Evolutionary conservation across 345 rosid genomes (phyloP), one percentile per base, ranked within the genome.

Genomic region (Citrus inodora): DNA sequence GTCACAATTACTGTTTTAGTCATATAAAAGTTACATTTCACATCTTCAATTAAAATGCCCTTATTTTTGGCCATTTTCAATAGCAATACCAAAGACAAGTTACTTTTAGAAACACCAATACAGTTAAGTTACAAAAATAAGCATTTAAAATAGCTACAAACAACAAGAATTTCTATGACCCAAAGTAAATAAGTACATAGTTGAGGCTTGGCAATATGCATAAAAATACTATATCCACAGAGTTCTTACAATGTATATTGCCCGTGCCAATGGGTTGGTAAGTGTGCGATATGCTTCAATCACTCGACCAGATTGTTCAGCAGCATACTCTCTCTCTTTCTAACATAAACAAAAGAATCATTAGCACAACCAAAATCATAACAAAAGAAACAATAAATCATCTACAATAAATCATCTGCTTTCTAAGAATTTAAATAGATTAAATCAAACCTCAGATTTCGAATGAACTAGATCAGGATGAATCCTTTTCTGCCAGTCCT

Each of bases 391-490:
- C 9, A 58, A 51, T 64, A 1, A n/a, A n/a, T 32, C 40, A 6
- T 25, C 53, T 1, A 67, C 9, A 58, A 51, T 64, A 1, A n/a
- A n/a, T 32, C 40, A 6, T 25, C 53, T 1, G 24, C 55, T 59
- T 65, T 0, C 22, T 16, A 40, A 19, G 24, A 28, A 30, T 32
- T 28, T 30, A 7, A 70, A 4, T 16, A 19, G n/a, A 37, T 33
- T 42, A 19, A 25, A 66, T 64, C 73, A 81, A 25, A 96, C 99
- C 98, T 94, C 77, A 4, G 99, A 92, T 80, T 96, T 96, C 9
- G 92, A 87, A 83, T 96, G 98, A 77, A 96, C 99, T 75, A 96
- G 85, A 87, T 96, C 99, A 74, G 99, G 99, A 86, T 96, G 98
- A 68, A 96, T 62, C 83, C 91, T 92, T 86, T 94, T 96, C 87